A percentile compares a stretch with the other conserved stretches of the same genome.
These are phyloP conservation scores for Cydonia oblonga DNA, from an alignment of 331 rosid species.

Conservation along the genomic window DNA sequence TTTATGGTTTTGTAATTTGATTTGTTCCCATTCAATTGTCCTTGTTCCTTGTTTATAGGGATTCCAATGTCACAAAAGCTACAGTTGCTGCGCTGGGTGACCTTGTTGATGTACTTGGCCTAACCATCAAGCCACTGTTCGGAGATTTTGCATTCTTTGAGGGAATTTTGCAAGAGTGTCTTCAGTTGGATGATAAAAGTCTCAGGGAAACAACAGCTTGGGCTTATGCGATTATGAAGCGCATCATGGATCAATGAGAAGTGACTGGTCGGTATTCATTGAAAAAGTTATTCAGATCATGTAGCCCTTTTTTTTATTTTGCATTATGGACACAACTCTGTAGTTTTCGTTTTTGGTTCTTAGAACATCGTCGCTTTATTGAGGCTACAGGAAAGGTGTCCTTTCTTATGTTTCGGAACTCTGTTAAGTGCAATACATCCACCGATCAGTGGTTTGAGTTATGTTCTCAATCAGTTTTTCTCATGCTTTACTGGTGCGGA, in stretches of 20 bases:
- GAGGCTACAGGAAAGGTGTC: constrained; percentile 1
- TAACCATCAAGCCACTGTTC: constrained; percentile 14
- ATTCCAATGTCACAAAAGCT: constrained; percentile 28
- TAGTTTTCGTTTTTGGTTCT: background rate
- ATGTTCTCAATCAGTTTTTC: background rate
- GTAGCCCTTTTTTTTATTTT: background rate
- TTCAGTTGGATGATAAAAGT: constrained; percentile 23
- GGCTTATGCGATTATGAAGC: constrained; percentile 22
- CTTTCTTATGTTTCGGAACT: constrained; percentile 9
- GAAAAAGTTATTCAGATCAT: background rate
- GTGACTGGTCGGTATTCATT: background rate
- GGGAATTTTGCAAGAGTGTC: constrained; percentile 29
- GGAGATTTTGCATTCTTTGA: constrained; percentile 4
- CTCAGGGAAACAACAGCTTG: constrained; percentile 29
- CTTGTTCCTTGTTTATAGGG: constrained; percentile 15
- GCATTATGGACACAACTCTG: background rate
- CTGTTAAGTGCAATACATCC: constrained; percentile 21
- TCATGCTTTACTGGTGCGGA: too few species aligned
- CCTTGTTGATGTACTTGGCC: constrained; percentile 34
- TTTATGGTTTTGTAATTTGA: background rate
- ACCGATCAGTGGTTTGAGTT: constrained; percentile 23
- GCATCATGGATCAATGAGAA: constrained; percentile 26
- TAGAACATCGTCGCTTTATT: background rate
- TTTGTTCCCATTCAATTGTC: background rate
- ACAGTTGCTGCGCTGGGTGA: constrained; percentile 35